A percentile compares a stretch with the other conserved stretches of the same genome.
Conservation (phyloP, 768 basidiomycete genomes). For the Thelephora ganbajun region DNA sequence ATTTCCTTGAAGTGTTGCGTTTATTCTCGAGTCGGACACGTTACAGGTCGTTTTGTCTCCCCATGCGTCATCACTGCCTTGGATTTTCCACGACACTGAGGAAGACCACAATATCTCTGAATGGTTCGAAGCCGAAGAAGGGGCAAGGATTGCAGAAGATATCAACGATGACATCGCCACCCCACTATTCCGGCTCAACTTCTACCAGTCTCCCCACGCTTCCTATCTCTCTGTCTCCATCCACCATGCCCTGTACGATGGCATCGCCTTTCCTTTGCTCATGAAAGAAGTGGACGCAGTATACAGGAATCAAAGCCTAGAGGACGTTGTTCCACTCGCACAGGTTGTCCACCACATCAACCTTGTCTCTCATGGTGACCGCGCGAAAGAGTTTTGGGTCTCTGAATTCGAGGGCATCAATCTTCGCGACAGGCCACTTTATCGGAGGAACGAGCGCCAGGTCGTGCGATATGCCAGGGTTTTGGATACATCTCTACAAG, state of each 20-base stretch:
- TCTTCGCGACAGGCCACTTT: constrained; percentile 9
- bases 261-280: constrained; percentile 17
- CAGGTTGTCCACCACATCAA: constrained; percentile 14
- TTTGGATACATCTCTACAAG: constrained; percentile 9
- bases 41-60: constrained; percentile 16
- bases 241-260: constrained; percentile 21
- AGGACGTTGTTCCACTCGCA: constrained; percentile 7
- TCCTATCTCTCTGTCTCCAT: constrained; percentile 16
- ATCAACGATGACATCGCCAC: constrained; percentile 12
- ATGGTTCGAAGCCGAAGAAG: constrained; percentile 13
- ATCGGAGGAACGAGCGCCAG: constrained; percentile 1
- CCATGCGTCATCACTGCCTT: constrained; percentile 6
- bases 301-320: constrained; percentile 6
- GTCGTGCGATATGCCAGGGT: constrained; percentile 5
- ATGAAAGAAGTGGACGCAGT: constrained; percentile 16
- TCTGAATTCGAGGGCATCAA: constrained; percentile 10
- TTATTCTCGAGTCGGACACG: constrained; percentile 16
- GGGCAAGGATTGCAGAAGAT: constrained; percentile 11
- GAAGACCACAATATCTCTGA: constrained; percentile 7
- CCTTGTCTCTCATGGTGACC: constrained; percentile 3
- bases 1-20: constrained; percentile 17
- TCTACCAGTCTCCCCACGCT: constrained; percentile 4
- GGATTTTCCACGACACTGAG: constrained; percentile 8
- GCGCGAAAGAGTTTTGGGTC: constrained; percentile 14
- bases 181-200: constrained; percentile 10